A percentile compares a stretch with the other conserved stretches of the same genome.
phyloP scores from a whole-genome alignment of 768 basidiomycete species.

The Phylloporus rhodoxanthus region DNA sequence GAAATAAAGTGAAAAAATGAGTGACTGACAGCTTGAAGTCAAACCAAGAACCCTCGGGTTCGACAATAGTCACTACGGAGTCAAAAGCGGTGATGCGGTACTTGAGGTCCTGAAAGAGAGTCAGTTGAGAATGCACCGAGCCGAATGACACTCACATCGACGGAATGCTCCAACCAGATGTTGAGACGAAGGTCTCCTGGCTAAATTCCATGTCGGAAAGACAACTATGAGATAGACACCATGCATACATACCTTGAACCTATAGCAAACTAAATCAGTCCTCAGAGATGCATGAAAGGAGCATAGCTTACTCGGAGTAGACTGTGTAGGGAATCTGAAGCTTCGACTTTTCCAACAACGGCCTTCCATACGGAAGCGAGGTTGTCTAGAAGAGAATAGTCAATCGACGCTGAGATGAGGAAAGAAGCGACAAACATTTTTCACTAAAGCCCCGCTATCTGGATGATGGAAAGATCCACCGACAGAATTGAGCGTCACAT shows the following conservation, averaged over 20 bases:
- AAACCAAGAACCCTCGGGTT: conserved; percentile 70
- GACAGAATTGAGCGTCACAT: conserved; percentile 60
- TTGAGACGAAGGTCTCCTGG: conserved; percentile 70
- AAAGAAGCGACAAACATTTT: conserved; percentile 51
- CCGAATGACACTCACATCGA: conserved; percentile 43
- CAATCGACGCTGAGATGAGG: neutral
- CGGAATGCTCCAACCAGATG: conserved; percentile 68
- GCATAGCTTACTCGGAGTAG: conserved; percentile 67
- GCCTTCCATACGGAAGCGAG: conserved; percentile 44
- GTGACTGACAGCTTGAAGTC: conserved; percentile 73
- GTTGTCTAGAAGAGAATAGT: conserved; percentile 46
- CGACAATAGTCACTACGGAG: conserved; percentile 70
- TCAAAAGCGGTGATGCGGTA: conserved; percentile 69
- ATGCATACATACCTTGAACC: conserved; percentile 55
- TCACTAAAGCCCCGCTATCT: conserved; percentile 56
- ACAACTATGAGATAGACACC: neutral
- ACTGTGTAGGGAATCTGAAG: conserved; percentile 67
- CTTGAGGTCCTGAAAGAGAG: conserved; percentile 40
- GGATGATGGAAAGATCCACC: conserved; percentile 65
- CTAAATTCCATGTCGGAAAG: conserved; percentile 32
- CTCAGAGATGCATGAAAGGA: neutral
- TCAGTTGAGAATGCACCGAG: neutral
- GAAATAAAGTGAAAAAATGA: neutral
- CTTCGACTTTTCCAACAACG: conserved; percentile 51
- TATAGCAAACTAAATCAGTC: conserved; percentile 21